Percentiles rank a stretch among this genome's conserved stretches.
These are phyloP conservation scores for Phytopythium litorale DNA, from an alignment of 352 stramenopile species.

Conservation along the genomic window DNA sequence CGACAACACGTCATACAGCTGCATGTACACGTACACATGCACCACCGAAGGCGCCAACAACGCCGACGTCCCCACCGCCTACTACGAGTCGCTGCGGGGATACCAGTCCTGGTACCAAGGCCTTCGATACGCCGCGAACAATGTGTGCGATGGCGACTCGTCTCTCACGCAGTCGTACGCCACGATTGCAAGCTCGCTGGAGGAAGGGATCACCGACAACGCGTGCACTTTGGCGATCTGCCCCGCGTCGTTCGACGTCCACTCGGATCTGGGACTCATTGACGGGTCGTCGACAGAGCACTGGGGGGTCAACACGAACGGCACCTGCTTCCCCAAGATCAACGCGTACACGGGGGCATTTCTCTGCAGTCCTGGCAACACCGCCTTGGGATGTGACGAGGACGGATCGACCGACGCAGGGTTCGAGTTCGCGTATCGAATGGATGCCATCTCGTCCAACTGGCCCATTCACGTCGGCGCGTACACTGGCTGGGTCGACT, in stretches of 20 bases:
- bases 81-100: background rate
- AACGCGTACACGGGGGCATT: background rate
- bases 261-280: background rate
- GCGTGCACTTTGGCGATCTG: background rate
- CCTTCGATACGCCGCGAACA: background rate
- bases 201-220: background rate
- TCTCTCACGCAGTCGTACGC: background rate
- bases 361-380: background rate
- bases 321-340: background rate
- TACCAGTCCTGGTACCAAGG: background rate
- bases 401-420: background rate
- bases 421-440: background rate
- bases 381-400: background rate
- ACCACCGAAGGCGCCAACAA: background rate
- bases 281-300: background rate
- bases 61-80: background rate
- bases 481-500: slow-evolving; percentile 48
- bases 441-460: slow-evolving; percentile 47
- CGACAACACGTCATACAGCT: slow-evolving; percentile 5
- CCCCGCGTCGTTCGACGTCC: background rate
- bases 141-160: background rate
- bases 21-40: background rate
- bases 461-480: slow-evolving; percentile 48
- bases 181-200: background rate
- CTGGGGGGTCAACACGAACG: background rate